Percentiles rank a stretch among this genome's conserved stretches.
Conservation (phyloP, 2,329 filamentous ascomycete species). For the Penicillium sp. region DNA sequence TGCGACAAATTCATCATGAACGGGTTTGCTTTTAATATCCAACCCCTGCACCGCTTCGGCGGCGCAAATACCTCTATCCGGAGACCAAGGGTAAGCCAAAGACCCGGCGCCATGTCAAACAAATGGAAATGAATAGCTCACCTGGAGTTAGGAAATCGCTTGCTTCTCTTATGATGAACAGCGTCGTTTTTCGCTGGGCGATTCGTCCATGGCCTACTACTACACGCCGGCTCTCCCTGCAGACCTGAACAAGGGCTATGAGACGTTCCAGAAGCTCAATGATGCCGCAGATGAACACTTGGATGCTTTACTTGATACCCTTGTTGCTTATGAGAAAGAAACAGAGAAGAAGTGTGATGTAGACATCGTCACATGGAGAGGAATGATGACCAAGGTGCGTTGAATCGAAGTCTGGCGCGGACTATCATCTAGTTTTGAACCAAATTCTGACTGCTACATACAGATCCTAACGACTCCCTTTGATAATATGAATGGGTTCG, state of each 20-base stretch:
- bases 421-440: neutral
- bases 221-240: slow-evolving; percentile 70
- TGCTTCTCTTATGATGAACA: slow-evolving; percentile 90
- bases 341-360: slow-evolving; percentile 66
- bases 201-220: slow-evolving; percentile 81
- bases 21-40: slow-evolving; percentile 57
- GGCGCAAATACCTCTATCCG: slow-evolving; percentile 68
- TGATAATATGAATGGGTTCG: slow-evolving; percentile 73
- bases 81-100: slow-evolving; percentile 62
- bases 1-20: slow-evolving; percentile 25
- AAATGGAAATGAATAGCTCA: slow-evolving; percentile 5
- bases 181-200: slow-evolving; percentile 71
- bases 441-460: neutral
- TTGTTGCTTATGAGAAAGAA: slow-evolving; percentile 69
- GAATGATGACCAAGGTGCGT: slow-evolving; percentile 94
- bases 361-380: slow-evolving; percentile 87
- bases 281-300: slow-evolving; percentile 83
- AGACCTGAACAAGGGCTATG: slow-evolving; percentile 77
- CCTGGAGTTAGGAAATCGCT: slow-evolving; percentile 70
- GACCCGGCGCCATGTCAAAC: neutral
- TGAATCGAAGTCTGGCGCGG: neutral
- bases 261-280: slow-evolving; percentile 78
- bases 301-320: slow-evolving; percentile 73
- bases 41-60: slow-evolving; percentile 67
- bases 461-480: slow-evolving; percentile 85